phyloP scores from a whole-genome alignment of 2,329 filamentous ascomycete genomes.

The Ophiostoma australiae region DNA sequence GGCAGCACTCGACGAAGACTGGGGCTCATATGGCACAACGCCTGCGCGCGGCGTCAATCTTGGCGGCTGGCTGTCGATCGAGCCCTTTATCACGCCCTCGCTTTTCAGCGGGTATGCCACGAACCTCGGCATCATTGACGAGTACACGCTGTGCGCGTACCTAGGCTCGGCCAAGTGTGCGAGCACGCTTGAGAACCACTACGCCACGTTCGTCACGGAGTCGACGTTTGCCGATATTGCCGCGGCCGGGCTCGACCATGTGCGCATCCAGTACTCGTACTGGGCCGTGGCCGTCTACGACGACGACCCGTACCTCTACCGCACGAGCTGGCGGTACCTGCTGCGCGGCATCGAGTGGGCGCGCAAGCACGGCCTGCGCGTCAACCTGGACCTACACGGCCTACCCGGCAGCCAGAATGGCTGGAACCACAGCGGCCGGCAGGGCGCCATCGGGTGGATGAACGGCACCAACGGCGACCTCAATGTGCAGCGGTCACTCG shows the following conservation, averaged over 20 bases:
- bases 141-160: slow-evolving; percentile 71
- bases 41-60: slow-evolving; percentile 88
- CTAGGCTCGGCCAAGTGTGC: slow-evolving; percentile 63
- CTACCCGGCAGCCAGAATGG: slow-evolving; percentile 92
- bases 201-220: slow-evolving; percentile 81
- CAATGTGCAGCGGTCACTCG: slow-evolving; percentile 76
- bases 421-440: slow-evolving; percentile 91
- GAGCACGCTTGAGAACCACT: slow-evolving; percentile 77
- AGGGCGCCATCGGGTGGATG: slow-evolving; percentile 78
- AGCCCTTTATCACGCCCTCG: slow-evolving; percentile 93
- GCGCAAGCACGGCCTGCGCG: slow-evolving; percentile 81
- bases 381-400: slow-evolving; percentile 92
- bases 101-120: slow-evolving; percentile 66
- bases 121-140: slow-evolving; percentile 68
- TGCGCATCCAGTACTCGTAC: slow-evolving; percentile 93
- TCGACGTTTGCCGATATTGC: slow-evolving; percentile 78
- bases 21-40: slow-evolving; percentile 68
- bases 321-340: slow-evolving; percentile 88
- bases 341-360: slow-evolving; percentile 90
- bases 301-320: slow-evolving; percentile 78
- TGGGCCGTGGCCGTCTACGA: slow-evolving; percentile 87
- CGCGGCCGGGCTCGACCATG: slow-evolving; percentile 85
- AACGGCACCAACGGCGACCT: slow-evolving; percentile 78
- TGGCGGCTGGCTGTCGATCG: slow-evolving; percentile 88
- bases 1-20: slow-evolving; percentile 67